Evolutionary conservation across 352 stramenopile genomes (phyloP).

Genomic region (Phytophthora cryptogea): DNA sequence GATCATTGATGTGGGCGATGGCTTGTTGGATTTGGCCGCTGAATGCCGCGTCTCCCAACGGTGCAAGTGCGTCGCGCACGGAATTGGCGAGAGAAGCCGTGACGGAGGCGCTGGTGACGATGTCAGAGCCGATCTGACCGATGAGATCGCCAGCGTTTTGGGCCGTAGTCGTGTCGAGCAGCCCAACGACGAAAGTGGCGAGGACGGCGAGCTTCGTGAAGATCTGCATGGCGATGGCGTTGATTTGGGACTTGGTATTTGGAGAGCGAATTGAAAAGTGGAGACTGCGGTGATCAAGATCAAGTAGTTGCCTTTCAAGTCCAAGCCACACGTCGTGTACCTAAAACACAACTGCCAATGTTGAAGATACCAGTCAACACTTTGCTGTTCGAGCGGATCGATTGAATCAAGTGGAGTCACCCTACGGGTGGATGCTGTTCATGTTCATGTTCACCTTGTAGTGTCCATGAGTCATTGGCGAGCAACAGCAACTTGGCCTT

Average conservation of each 20-base stretch:
- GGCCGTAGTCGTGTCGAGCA: conserved; percentile 2
- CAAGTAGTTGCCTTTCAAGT: background rate
- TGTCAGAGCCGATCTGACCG: conserved; percentile 7
- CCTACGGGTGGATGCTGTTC: no score
- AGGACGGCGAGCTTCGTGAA: conserved; percentile 9
- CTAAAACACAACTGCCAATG: conserved; percentile 6
- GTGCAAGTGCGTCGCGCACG: conserved; percentile 9
- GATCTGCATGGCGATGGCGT: conserved; percentile 1
- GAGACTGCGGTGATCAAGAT: background rate
- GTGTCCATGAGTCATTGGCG: no score
- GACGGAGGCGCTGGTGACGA: conserved; percentile 10
- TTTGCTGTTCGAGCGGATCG: conserved; percentile 7
- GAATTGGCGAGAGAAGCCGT: conserved; percentile 17
- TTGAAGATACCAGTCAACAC: conserved; percentile 5
- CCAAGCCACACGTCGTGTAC: conserved; percentile 8
- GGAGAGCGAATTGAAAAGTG: conserved; percentile 17
- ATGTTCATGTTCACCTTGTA: no score
- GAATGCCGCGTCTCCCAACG: background rate
- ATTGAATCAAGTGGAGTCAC: background rate
- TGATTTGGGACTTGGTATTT: conserved; percentile 7
- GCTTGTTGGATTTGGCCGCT: background rate
- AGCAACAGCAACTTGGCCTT: no score
- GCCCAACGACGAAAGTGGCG: conserved; percentile 2
- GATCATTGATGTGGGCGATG: background rate
- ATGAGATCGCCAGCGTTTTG: conserved; percentile 14